These are phyloP conservation scores for Phialophora tarda DNA, from an alignment of 2,329 filamentous ascomycete genomes.

Conservation along the genomic window DNA sequence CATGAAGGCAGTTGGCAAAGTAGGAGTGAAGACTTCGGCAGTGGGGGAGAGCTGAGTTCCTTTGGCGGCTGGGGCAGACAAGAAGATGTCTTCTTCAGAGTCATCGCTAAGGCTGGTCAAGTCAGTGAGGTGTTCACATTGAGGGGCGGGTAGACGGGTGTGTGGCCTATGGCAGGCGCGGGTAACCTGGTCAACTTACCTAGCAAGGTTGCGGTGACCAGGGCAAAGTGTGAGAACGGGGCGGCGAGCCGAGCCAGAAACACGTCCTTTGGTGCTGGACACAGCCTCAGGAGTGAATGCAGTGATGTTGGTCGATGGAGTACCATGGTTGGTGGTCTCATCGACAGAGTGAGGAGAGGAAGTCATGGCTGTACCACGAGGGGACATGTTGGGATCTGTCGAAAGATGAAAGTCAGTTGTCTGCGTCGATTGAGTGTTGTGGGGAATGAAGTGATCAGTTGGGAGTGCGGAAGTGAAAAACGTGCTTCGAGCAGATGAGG, in stretches of 20 bases:
- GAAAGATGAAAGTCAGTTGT: background rate
- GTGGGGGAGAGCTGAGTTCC: slow-evolving; percentile 36
- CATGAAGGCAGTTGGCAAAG: slow-evolving; percentile 6
- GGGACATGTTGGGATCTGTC: slow-evolving; percentile 25
- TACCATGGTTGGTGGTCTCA: slow-evolving; percentile 53
- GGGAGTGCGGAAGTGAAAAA: background rate
- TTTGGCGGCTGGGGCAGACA: slow-evolving; percentile 46
- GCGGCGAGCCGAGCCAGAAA: slow-evolving; percentile 32
- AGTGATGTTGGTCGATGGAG: slow-evolving; percentile 68
- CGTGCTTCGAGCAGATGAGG: slow-evolving; percentile 4
- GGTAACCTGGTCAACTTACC: slow-evolving; percentile 17
- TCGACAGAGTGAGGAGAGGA: slow-evolving; percentile 33
- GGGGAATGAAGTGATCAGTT: background rate
- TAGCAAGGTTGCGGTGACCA: slow-evolving; percentile 13
- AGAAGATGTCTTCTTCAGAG: slow-evolving; percentile 31
- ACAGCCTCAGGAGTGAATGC: slow-evolving; percentile 67
- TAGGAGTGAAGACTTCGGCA: slow-evolving; percentile 37
- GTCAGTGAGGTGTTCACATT: slow-evolving; percentile 27
- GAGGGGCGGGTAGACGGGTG: background rate
- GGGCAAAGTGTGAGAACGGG: slow-evolving; percentile 15
- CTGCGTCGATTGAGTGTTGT: slow-evolving; percentile 2
- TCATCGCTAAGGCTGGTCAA: slow-evolving; percentile 40
- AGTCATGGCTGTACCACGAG: slow-evolving; percentile 23
- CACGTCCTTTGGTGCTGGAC: slow-evolving; percentile 48
- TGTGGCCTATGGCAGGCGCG: slow-evolving; percentile 12